Evolutionary conservation across 305 asterid genomes (phyloP).

Genomic region (Solanum hybrid): DNA sequence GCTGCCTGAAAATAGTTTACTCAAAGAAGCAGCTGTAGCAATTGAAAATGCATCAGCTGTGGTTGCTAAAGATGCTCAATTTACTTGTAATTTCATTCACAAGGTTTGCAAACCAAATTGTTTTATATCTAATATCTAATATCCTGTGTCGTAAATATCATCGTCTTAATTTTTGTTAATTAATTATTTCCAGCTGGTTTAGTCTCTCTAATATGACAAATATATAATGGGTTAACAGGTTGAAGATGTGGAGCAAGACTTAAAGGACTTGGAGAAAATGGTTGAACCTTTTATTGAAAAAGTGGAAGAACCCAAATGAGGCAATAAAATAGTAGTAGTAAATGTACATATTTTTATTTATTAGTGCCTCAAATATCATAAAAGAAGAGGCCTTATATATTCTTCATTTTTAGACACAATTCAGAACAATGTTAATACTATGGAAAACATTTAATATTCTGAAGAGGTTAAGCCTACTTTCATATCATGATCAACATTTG

Average conservation of each 20-base stretch:
- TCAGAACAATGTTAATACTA: not conserved
- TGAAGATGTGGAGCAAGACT: slow-evolving; percentile 55
- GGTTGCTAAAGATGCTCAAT: slow-evolving; percentile 48
- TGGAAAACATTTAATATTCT: not conserved
- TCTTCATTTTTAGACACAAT: not conserved
- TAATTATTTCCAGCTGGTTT: not conserved
- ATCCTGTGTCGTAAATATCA: not conserved
- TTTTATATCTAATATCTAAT: not conserved
- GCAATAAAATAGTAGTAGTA: slow-evolving; percentile 3
- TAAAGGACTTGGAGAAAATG: slow-evolving; percentile 44
- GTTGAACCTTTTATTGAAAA: slow-evolving; percentile 44
- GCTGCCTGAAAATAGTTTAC: slow-evolving; percentile 43
- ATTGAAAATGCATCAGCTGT: slow-evolving; percentile 41
- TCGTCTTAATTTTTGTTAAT: not conserved
- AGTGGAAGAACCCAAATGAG: slow-evolving; percentile 14
- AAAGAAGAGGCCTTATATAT: not conserved
- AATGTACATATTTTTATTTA: not conserved
- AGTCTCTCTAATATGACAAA: not conserved
- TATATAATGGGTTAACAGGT: slow-evolving; percentile 28
- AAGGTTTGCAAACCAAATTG: slow-evolving; percentile 25
- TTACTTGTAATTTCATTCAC: slow-evolving; percentile 37
- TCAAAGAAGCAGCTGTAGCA: slow-evolving; percentile 48
- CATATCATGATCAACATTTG: not conserved
- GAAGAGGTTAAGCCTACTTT: not conserved
- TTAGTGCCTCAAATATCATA: not conserved